These are phyloP conservation scores for Cladophialophora chaetospira DNA, from an alignment of 2,329 filamentous ascomycete species.

Conservation along the genomic window DNA sequence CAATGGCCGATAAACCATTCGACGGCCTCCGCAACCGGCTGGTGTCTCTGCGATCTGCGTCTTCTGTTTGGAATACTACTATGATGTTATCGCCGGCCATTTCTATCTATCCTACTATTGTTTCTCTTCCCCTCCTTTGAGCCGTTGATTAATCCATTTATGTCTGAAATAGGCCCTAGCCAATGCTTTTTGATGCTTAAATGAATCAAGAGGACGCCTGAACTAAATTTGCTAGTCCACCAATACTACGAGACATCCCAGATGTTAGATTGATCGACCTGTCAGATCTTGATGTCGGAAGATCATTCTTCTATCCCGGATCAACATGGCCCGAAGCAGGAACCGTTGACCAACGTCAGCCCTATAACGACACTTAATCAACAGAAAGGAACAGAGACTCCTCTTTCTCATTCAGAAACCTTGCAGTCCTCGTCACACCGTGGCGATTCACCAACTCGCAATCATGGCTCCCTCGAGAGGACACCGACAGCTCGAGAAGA, in stretches of 20 bases:
- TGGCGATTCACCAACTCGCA: background rate
- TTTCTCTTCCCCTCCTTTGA: background rate
- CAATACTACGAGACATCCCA: background rate
- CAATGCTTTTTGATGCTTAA: background rate
- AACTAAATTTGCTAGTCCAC: background rate
- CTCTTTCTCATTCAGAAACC: conserved; percentile 1
- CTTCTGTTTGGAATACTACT: background rate
- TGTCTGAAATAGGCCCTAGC: background rate
- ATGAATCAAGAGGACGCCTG: background rate
- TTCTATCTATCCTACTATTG: background rate
- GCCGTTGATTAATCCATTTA: background rate
- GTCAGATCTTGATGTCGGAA: conserved; percentile 17
- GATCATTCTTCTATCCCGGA: conserved; percentile 1
- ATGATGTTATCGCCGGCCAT: conserved; percentile 8
- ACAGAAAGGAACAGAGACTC: background rate
- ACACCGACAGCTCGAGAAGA: conserved; percentile 13
- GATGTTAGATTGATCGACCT: background rate
- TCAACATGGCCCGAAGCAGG: conserved; percentile 8
- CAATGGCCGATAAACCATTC: conserved; percentile 2
- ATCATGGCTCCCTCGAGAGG: conserved; percentile 22
- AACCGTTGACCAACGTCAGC: background rate
- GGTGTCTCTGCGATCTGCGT: background rate
- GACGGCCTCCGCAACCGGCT: conserved; percentile 10
- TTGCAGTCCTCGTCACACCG: background rate
- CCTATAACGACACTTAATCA: background rate